These are phyloP conservation scores for Entonaema liquescens DNA, from an alignment of 495 filamentous ascomycete species.

Conservation along the genomic window DNA sequence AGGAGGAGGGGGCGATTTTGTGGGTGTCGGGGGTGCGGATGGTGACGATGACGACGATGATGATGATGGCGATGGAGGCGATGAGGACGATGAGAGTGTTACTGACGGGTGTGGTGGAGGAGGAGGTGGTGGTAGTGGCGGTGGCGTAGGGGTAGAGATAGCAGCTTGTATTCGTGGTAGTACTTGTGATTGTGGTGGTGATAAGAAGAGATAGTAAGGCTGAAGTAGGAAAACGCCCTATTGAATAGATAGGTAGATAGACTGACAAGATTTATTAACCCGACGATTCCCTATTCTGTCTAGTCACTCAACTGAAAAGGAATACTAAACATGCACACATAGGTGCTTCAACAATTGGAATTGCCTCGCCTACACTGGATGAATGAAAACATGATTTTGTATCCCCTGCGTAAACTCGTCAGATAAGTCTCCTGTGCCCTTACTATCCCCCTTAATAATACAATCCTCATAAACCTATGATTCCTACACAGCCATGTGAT, in stretches of 20 bases:
- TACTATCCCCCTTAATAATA: conserved; percentile 17
- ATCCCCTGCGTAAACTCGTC: conserved; percentile 18
- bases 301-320: not conserved
- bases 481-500: not conserved
- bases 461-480: conserved; percentile 19
- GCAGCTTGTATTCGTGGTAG: not conserved
- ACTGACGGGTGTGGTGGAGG: conserved; percentile 8
- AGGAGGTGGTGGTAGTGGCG: not conserved
- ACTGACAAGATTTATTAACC: not conserved
- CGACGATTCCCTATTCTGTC: not conserved
- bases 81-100: conserved; percentile 16
- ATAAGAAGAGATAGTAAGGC: conserved; percentile 1
- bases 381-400: not conserved
- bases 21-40: not conserved
- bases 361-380: not conserved
- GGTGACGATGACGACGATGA: not conserved
- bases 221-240: not conserved
- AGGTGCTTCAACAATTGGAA: not conserved
- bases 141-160: conserved; percentile 6
- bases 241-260: not conserved
- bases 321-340: not conserved
- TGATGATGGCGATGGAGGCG: conserved; percentile 1
- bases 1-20: not conserved
- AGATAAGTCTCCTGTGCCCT: not conserved
- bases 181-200: not conserved